Evolutionary conservation across 177 flowering plant species (phyloP).

Genomic region (Vitis hybrid): DNA sequence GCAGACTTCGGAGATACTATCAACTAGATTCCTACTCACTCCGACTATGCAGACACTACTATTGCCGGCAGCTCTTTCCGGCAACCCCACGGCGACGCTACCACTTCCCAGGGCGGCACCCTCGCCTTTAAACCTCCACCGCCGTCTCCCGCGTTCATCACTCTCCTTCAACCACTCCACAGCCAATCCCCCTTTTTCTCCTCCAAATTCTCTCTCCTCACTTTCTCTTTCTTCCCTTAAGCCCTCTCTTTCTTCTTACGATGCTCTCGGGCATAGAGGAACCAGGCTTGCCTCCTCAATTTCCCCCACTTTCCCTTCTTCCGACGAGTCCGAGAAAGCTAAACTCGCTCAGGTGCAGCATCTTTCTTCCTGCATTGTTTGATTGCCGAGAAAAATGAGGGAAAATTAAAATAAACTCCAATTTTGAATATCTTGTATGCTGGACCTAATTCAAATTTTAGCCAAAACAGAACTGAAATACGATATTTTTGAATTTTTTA

Average conservation of each 20-base stretch:
- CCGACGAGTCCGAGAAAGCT: conserved; percentile 35
- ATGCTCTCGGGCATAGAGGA: not conserved
- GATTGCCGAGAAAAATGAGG: not conserved
- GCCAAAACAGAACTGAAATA: not conserved
- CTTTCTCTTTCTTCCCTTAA: conserved; percentile 1
- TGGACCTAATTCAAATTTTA: too few relatives aligned
- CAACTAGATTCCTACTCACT: not conserved
- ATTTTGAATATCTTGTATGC: too few relatives aligned
- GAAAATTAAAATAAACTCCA: too few relatives aligned
- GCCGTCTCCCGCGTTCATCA: conserved; percentile 1
- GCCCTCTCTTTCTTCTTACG: conserved; percentile 6
- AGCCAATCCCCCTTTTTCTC: not conserved
- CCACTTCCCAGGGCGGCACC: not conserved
- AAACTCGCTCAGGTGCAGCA: conserved; percentile 38
- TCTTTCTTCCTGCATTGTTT: conserved; percentile 7
- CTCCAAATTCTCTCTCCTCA: not conserved
- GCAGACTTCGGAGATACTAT: not conserved
- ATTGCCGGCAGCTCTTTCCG: conserved; percentile 34
- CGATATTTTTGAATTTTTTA: not conserved
- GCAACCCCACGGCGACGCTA: conserved; percentile 16
- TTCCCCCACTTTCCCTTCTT: conserved; percentile 18
- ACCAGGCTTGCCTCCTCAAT: conserved; percentile 15
- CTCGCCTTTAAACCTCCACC: conserved; percentile 3
- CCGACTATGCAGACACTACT: conserved; percentile 41
- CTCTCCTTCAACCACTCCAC: conserved; percentile 1